Evolutionary conservation across 2,329 filamentous ascomycete genomes (phyloP).

Genomic region (Parastagonospora avenae): DNA sequence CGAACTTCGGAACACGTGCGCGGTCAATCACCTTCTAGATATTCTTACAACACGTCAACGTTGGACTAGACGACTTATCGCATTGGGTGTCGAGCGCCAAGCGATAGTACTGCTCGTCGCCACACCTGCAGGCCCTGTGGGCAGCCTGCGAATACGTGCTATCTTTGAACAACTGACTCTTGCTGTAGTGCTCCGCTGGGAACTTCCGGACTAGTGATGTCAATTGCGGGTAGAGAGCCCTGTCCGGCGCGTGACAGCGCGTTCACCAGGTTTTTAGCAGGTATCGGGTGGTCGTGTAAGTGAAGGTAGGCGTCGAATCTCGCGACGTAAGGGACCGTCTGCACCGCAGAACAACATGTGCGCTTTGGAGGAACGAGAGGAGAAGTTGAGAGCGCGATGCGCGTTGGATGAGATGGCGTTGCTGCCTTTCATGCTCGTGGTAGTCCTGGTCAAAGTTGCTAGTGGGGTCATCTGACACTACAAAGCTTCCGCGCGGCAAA

Average conservation of each 20-base stretch:
- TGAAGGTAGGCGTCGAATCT: slow-evolving; percentile 27
- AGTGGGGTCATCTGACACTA: slow-evolving; percentile 32
- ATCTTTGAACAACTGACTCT: not conserved
- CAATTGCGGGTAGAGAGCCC: not conserved
- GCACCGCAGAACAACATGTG: slow-evolving; percentile 18
- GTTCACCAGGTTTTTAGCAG: slow-evolving; percentile 14
- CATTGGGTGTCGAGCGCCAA: slow-evolving; percentile 22
- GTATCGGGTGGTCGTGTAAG: slow-evolving; percentile 27
- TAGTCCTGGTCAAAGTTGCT: slow-evolving; percentile 21
- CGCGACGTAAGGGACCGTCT: slow-evolving; percentile 14
- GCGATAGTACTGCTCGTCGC: slow-evolving; percentile 13
- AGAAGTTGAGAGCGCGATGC: slow-evolving; percentile 3
- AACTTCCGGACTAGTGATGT: not conserved
- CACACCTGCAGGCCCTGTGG: not conserved
- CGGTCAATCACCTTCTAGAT: slow-evolving; percentile 5
- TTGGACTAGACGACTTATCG: slow-evolving; percentile 14
- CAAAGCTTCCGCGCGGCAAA: slow-evolving; percentile 9
- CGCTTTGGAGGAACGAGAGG: slow-evolving; percentile 6
- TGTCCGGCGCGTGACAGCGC: not conserved
- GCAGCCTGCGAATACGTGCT: not conserved
- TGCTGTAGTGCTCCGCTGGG: not conserved
- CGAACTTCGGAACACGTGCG: not conserved
- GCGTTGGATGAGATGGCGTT: slow-evolving; percentile 12
- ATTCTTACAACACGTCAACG: slow-evolving; percentile 10
- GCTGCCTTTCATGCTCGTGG: slow-evolving; percentile 25